A percentile compares a stretch with the other conserved stretches of the same genome.
These are phyloP conservation scores for Alternaria hordeiaustralica DNA, from an alignment of 2,329 filamentous ascomycete species.

Conservation along the genomic window DNA sequence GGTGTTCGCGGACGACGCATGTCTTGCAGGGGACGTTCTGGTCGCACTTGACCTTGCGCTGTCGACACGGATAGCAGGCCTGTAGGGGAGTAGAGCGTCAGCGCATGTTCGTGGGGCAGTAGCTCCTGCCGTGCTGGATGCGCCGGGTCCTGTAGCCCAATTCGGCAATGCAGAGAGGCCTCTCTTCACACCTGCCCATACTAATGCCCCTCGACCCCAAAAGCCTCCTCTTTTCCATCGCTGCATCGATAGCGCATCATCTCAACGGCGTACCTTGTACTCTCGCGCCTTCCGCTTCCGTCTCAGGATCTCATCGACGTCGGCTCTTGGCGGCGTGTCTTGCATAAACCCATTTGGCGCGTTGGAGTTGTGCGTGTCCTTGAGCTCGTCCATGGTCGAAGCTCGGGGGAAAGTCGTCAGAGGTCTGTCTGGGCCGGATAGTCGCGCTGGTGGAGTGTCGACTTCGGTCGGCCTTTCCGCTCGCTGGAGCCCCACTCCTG, in stretches of 20 bases:
- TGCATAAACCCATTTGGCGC: slow-evolving; percentile 31
- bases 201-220: background rate
- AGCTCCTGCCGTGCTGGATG: slow-evolving; percentile 9
- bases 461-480: slow-evolving; percentile 17
- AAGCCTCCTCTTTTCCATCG: background rate
- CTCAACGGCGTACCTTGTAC: slow-evolving; percentile 53
- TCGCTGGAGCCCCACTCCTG: slow-evolving; percentile 20
- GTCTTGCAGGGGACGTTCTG: slow-evolving; percentile 57
- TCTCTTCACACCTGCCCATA: background rate
- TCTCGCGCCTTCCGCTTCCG: slow-evolving; percentile 59
- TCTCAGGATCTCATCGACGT: slow-evolving; percentile 58
- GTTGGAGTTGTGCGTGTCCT: slow-evolving; percentile 34
- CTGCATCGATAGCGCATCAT: slow-evolving; percentile 1
- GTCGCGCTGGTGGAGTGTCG: slow-evolving; percentile 20
- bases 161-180: slow-evolving; percentile 17
- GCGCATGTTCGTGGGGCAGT: slow-evolving; percentile 21
- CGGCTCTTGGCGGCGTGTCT: slow-evolving; percentile 51
- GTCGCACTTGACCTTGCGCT: slow-evolving; percentile 57
- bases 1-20: slow-evolving; percentile 58
- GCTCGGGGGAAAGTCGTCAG: slow-evolving; percentile 22
- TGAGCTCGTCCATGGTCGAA: slow-evolving; percentile 39
- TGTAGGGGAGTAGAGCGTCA: slow-evolving; percentile 26
- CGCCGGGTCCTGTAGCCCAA: slow-evolving; percentile 25
- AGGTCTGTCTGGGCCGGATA: slow-evolving; percentile 25
- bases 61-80: slow-evolving; percentile 59